Evolutionary conservation across 805 yeast genomes (phyloP).

Genomic region (Cyberlindnera xylosilytica): DNA sequence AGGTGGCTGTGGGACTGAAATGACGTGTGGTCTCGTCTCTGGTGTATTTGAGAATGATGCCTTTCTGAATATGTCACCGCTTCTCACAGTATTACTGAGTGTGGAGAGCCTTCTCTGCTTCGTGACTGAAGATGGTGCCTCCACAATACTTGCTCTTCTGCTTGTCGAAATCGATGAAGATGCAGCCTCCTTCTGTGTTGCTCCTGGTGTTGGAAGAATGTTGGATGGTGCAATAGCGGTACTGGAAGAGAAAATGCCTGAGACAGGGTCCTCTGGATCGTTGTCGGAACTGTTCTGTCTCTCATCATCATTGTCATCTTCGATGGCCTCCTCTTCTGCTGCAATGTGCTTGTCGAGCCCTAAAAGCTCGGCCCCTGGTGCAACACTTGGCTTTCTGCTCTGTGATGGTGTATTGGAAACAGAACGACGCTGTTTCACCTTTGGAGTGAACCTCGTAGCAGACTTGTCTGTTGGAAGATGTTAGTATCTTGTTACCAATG

Average conservation of each 20-base stretch:
- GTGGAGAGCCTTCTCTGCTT: constrained; percentile 39
- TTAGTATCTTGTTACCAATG: not conserved
- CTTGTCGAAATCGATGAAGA: constrained; percentile 1
- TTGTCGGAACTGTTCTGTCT: constrained; percentile 9
- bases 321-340: constrained; percentile 16
- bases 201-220: constrained; percentile 4
- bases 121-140: constrained; percentile 18
- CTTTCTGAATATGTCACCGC: constrained; percentile 32
- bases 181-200: constrained; percentile 3
- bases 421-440: constrained; percentile 41
- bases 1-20: constrained; percentile 26
- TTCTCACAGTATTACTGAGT: constrained; percentile 30
- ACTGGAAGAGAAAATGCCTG: no score
- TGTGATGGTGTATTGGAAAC: constrained; percentile 25
- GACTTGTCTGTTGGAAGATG: constrained; percentile 36
- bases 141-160: constrained; percentile 20
- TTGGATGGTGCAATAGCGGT: no score
- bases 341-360: not conserved
- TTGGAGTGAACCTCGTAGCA: constrained; percentile 66
- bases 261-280: constrained; percentile 3
- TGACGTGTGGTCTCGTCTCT: constrained; percentile 21
- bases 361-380: constrained; percentile 12
- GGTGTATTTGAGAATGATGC: constrained; percentile 14
- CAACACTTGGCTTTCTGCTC: constrained; percentile 25
- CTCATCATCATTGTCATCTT: constrained; percentile 8